Base-by-base conservation (phyloP, 805 yeast genomes). In the Myxozyma melibiosi region DNA sequence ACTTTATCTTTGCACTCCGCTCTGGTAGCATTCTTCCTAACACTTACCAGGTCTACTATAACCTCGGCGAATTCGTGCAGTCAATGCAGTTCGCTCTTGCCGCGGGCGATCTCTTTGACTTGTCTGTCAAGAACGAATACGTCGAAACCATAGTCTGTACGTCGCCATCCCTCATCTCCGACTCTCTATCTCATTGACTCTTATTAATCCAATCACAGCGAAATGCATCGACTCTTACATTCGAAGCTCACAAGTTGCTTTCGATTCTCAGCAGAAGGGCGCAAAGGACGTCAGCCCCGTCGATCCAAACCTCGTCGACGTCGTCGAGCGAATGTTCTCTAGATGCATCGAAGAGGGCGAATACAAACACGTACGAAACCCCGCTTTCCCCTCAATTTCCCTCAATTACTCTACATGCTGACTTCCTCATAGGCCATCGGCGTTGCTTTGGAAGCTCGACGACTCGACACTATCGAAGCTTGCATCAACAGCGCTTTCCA, bases 61-160 rank as follows among this genome's bases (percentile, higher is more conserved):
- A 94, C 72, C 79, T 94, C 68, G 98, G 98, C 46, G 98, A 94
- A 70, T 90, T 87, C 68, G 95, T 88, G 62, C 80, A 91, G 2
- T 88, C 97, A 8, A 96, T 94, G 61, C 86, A 83, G 70, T 94
- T 84, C 71, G 92, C 97, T 1, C 79, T 94, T 42, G 85, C 83
- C 31, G 92, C 98, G 20, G 97, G 88, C 30, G 79, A 83, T 27
- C 84, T 82, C 67, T 90, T 94, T 70, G 80, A 91, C 71, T 76
- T 90, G 50, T 77, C 82, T 57, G 90, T 86, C 66, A 77, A 80
- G 58, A 80, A 89, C n/a, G 96, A 92, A 74, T 94, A 82, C 73
- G 87, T 86, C 58, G 96, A 94, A 74, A 92, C 98, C 2, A 88
- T 94, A 66, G 94, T 94, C 27, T 88, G 65, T 62, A 62, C n/a